Base-by-base conservation (phyloP, 225 moss, liverwort and hornwort species). In the Antitrichia curtipendula region DNA sequence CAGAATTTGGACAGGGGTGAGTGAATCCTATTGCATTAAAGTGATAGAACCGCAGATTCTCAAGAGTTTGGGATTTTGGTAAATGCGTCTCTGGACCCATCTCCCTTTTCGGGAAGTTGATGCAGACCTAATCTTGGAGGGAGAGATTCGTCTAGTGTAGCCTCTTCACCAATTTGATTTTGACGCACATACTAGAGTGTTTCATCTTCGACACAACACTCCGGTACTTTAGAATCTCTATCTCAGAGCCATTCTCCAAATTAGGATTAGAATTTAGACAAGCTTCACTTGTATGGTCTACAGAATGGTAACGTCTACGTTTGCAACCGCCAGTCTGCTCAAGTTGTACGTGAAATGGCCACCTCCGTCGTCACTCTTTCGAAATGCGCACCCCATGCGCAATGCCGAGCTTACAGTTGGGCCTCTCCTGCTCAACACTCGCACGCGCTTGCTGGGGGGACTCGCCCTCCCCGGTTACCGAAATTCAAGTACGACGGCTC, bases 341-440 rank as follows among this genome's bases (percentile, higher is more conserved):
- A 90, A 90, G 56, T 41, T 77, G 66, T 88, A 87, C 32, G 65
- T 71, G 72, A 89, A 86, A 84, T 90, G 91, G 93, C 82, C 90
- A 22, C 81, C 86, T 89, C 83, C 90, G n/a, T 83, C 87, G 47
- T 60, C 86, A 20, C 56, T 82, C 29, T 54, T 88, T 78, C 79
- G 75, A 52, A 65, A 68, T 47, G 74, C 74, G 36, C 78, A 78
- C n/a, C 64, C 53, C 60, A 63, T 78, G 19, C 64, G 79, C 27
- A 70, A 53, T 47, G 66, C 28, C 65, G 75, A 75, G 64, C 43
- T 85, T 53, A 21, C 34, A 86, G 76, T 32, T 73, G 70, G 83
- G 64, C 36, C 50, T 36, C 24, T 63, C 41, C 58, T 72, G 49
- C 76, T 34, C 45, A 4, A 9, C 34, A 54, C 18, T 53, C 66